These are phyloP conservation scores for Moesziomyces sp. DNA, from an alignment of 1,284 basidiomycete species.

Conservation along the genomic window DNA sequence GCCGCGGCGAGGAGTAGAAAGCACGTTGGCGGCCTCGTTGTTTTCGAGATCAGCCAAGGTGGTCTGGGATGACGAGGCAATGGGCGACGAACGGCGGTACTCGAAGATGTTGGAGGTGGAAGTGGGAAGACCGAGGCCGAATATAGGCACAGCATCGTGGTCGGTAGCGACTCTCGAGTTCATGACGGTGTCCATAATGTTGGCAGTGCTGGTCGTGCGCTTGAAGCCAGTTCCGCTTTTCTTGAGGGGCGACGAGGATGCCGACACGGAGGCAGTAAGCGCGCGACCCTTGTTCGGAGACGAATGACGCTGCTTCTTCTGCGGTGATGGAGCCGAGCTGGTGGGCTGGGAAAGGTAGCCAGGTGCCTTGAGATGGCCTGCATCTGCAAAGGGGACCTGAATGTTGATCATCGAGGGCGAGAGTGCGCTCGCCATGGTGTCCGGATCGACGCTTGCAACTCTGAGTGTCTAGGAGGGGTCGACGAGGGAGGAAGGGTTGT, in stretches of 20 bases:
- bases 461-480: no score
- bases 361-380: constrained; percentile 37
- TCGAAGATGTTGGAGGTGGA: constrained; percentile 14
- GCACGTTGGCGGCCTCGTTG: constrained; percentile 26
- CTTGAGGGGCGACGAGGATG: constrained; percentile 11
- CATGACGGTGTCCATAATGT: constrained; percentile 49
- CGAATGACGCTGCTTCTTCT: constrained; percentile 40
- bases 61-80: constrained; percentile 39
- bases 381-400: constrained; percentile 42
- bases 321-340: constrained; percentile 35
- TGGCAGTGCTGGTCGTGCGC: constrained; percentile 39
- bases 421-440: constrained; percentile 38
- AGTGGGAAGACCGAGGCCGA: constrained; percentile 6
- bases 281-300: constrained; percentile 17
- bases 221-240: constrained; percentile 26
- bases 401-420: constrained; percentile 48
- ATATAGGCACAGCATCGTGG: constrained; percentile 22
- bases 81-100: constrained; percentile 31
- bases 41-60: constrained; percentile 41
- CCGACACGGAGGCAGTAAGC: constrained; percentile 6
- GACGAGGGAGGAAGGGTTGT: no score
- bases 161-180: constrained; percentile 44
- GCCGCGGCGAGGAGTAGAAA: constrained; percentile 45
- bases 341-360: constrained; percentile 15
- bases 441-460: no score